phyloP scores from a whole-genome alignment of 495 filamentous ascomycete genomes.

The Talaromyces nanjingensis region DNA sequence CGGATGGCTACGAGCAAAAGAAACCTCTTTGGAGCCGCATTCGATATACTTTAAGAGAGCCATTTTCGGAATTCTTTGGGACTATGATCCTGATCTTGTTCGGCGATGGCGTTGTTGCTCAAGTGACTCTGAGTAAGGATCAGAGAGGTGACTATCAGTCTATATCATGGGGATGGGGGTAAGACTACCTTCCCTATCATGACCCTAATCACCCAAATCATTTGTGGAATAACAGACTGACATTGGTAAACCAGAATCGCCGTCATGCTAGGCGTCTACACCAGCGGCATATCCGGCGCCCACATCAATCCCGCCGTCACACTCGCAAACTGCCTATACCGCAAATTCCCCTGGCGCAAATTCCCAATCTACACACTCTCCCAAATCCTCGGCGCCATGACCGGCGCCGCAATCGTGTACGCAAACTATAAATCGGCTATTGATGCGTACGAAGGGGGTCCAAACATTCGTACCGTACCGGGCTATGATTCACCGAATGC shows the following conservation, averaged over 20 bases:
- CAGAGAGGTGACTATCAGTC: constrained; percentile 52
- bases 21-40: constrained; percentile 42
- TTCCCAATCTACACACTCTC: constrained; percentile 47
- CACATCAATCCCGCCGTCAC: constrained; percentile 63
- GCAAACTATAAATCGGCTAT: constrained; percentile 51
- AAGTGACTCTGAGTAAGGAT: constrained; percentile 45
- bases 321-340: constrained; percentile 54
- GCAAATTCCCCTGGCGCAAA: constrained; percentile 55
- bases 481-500: constrained; percentile 43
- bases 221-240: no score
- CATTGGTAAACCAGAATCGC: constrained; percentile 22
- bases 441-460: constrained; percentile 47
- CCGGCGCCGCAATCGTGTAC: constrained; percentile 48
- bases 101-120: constrained; percentile 55
- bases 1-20: constrained; percentile 13
- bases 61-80: constrained; percentile 58
- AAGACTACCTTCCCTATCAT: constrained; percentile 15
- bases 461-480: constrained; percentile 48
- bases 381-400: constrained; percentile 50
- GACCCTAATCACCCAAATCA: no score
- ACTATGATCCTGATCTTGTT: constrained; percentile 58
- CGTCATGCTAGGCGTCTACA: constrained; percentile 63
- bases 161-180: constrained; percentile 59
- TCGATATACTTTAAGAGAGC: constrained; percentile 41
- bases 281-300: constrained; percentile 49